Conservation (phyloP, 2,329 filamentous ascomycete species). For the Claviceps sp. region DNA sequence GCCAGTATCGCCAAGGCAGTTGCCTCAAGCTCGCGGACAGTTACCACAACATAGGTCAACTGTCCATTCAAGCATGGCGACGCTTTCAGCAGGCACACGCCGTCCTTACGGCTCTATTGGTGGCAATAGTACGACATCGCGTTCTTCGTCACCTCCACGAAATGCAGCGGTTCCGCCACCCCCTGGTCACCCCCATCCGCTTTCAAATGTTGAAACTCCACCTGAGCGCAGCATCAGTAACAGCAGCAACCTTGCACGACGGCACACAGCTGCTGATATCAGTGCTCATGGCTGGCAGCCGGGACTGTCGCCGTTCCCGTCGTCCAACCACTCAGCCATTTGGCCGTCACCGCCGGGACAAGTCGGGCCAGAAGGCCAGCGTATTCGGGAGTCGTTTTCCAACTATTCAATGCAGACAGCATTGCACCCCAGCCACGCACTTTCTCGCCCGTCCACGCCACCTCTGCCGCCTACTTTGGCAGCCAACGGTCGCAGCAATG, state of each 20-base stretch:
- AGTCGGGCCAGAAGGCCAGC: slow-evolving; percentile 36
- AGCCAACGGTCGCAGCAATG: slow-evolving; percentile 27
- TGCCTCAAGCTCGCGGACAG: slow-evolving; percentile 47
- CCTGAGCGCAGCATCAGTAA: slow-evolving; percentile 31
- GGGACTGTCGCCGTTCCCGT: slow-evolving; percentile 45
- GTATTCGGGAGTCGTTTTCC: slow-evolving; percentile 42
- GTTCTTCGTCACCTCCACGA: slow-evolving; percentile 61
- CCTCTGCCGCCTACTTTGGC: slow-evolving; percentile 29
- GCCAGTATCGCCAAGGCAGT: slow-evolving; percentile 76
- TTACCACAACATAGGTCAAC: slow-evolving; percentile 58
- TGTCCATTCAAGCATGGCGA: slow-evolving; percentile 47
- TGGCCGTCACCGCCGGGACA: slow-evolving; percentile 44
- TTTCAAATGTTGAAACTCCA: slow-evolving; percentile 47
- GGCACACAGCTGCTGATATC: slow-evolving; percentile 94
- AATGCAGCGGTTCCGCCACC: slow-evolving; percentile 53
- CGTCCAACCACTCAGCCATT: slow-evolving; percentile 41
- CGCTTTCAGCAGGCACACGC: slow-evolving; percentile 60
- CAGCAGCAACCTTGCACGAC: slow-evolving; percentile 43
- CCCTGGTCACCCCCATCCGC: slow-evolving; percentile 50
- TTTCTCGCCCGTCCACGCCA: slow-evolving; percentile 40
- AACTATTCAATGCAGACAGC: slow-evolving; percentile 36
- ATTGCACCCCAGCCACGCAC: slow-evolving; percentile 25
- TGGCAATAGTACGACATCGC: slow-evolving; percentile 50
- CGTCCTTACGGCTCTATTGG: slow-evolving; percentile 82
- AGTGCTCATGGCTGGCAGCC: slow-evolving; percentile 71